These are phyloP conservation scores for Agapanthus africanus DNA, from an alignment of 106 monocot species.

Conservation along the genomic window DNA sequence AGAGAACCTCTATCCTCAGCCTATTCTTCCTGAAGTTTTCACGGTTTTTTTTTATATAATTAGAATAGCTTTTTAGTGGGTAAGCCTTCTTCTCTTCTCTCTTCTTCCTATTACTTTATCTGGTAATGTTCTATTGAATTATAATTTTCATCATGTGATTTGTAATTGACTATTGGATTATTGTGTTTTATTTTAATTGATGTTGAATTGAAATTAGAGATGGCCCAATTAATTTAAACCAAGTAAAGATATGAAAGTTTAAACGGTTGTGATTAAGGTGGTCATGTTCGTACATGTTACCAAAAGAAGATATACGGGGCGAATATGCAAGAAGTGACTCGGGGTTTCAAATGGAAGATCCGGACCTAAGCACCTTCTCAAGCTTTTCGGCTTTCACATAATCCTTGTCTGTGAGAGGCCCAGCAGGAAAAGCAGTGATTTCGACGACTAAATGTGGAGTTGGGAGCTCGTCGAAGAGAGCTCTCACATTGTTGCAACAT, in stretches of 20 bases:
- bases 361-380: conserved; percentile 72
- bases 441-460: conserved; percentile 91
- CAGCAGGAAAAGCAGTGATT: conserved; percentile 92
- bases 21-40: no score
- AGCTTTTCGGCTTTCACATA: conserved; percentile 90
- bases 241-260: neutral
- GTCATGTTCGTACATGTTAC: neutral
- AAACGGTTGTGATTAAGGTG: conserved; percentile 5
- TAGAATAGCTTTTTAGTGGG: no score
- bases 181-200: no score
- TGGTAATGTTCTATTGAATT: no score
- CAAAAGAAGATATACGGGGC: neutral
- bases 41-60: no score
- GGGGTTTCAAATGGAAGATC: conserved; percentile 80
- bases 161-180: no score
- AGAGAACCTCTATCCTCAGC: no score
- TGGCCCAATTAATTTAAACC: no score
- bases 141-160: no score
- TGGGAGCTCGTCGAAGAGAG: conserved; percentile 90
- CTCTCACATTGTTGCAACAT: conserved; percentile 96
- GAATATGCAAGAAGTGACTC: neutral
- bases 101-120: no score
- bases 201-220: no score
- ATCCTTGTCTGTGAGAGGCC: conserved; percentile 81
- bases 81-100: no score